phyloP scores from a whole-genome alignment of 768 basidiomycete species.

The Rhizopogon roseolus region DNA sequence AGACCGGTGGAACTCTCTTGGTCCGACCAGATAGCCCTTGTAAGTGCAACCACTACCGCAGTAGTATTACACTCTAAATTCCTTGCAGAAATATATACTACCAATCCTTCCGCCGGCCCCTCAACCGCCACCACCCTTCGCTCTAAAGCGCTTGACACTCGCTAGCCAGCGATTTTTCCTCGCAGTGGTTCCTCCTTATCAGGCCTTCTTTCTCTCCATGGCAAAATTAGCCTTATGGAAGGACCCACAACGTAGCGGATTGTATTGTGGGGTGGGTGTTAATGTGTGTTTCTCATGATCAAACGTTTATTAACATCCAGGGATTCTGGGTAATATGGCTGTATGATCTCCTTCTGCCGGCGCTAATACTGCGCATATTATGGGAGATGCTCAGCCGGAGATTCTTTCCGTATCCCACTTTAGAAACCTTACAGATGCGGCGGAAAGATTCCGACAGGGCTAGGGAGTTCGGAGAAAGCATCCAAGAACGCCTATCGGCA shows the following conservation, averaged over 20 bases:
- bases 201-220: conserved; percentile 36
- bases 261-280: conserved; percentile 47
- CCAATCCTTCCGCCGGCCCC: conserved; percentile 42
- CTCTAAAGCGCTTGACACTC: conserved; percentile 46
- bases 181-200: conserved; percentile 44
- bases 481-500: conserved; percentile 42
- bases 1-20: conserved; percentile 14
- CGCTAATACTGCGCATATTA: conserved; percentile 42
- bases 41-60: conserved; percentile 11
- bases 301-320: conserved; percentile 26
- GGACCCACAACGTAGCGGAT: conserved; percentile 39
- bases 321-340: conserved; percentile 64
- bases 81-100: conserved; percentile 33
- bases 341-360: conserved; percentile 49
- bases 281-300: background rate
- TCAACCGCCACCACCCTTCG: conserved; percentile 42
- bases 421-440: conserved; percentile 48
- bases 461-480: conserved; percentile 44
- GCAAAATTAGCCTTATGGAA: conserved; percentile 52
- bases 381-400: conserved; percentile 44
- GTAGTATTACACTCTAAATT: conserved; percentile 8
- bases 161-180: conserved; percentile 54
- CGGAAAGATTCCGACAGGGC: conserved; percentile 46
- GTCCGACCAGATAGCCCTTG: conserved; percentile 21
- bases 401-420: conserved; percentile 50